phyloP scores from a whole-genome alignment of 2,329 filamentous ascomycete genomes.

The Chrysoporthe cubensis region DNA sequence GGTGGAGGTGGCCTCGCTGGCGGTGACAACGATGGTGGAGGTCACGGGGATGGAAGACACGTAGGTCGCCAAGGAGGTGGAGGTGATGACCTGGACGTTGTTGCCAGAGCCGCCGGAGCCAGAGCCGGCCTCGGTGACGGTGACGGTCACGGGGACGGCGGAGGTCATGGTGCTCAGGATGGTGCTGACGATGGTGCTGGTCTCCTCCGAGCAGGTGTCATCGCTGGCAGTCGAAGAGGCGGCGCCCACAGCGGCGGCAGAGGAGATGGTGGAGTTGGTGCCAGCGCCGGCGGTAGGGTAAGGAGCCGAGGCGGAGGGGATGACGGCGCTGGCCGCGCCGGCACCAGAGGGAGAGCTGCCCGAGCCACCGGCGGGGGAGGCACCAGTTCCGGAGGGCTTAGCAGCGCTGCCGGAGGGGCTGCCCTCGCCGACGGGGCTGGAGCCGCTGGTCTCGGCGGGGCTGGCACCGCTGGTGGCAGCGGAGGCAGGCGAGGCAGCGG shows the following conservation, averaged over 20 bases:
- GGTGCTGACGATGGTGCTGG: constrained; percentile 35
- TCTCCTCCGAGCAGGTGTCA: constrained; percentile 27
- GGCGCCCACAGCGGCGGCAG: constrained; percentile 8
- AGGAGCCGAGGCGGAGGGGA: neutral
- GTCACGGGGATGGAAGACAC: constrained; percentile 28
- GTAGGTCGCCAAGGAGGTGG: constrained; percentile 23
- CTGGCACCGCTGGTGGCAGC: constrained; percentile 18
- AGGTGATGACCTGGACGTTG: constrained; percentile 26
- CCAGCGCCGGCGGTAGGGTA: constrained; percentile 2
- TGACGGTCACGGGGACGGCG: constrained; percentile 31
- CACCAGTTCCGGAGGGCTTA: constrained; percentile 13
- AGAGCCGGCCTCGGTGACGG: constrained; percentile 30
- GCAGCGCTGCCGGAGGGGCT: constrained; percentile 11
- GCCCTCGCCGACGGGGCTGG: constrained; percentile 32
- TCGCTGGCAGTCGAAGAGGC: constrained; percentile 14
- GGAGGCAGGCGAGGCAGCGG: constrained; percentile 31
- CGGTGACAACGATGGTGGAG: constrained; percentile 27
- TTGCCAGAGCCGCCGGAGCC: constrained; percentile 25
- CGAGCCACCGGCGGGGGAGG: constrained; percentile 9
- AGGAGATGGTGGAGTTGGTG: constrained; percentile 7
- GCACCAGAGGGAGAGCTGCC: neutral
- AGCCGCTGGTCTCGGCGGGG: constrained; percentile 23
- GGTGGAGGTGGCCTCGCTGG: constrained; percentile 12
- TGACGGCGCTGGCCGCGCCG: neutral
- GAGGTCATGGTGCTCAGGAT: constrained; percentile 34